Percentiles rank a stretch among this genome's conserved stretches.
Evolutionary conservation across 305 asterid species (phyloP).

Genomic region (Caryopteris hybrid): DNA sequence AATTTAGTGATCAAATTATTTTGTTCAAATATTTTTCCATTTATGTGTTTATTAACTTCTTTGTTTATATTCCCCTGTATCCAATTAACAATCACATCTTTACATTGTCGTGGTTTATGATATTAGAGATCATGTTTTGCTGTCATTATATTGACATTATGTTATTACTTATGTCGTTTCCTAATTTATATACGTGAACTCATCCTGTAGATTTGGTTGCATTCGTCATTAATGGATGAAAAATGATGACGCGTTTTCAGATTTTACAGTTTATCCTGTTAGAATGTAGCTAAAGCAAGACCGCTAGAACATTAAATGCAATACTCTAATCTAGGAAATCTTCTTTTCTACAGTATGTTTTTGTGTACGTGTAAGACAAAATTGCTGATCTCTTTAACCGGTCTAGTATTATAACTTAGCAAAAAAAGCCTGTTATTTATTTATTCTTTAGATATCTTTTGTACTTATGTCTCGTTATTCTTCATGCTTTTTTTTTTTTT

Average conservation of each 20-base stretch:
- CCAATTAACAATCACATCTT: background rate
- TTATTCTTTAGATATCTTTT: no score
- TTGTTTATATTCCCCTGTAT: no score
- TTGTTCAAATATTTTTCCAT: background rate
- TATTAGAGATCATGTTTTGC: background rate
- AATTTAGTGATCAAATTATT: background rate
- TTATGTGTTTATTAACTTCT: background rate
- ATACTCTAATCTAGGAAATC: background rate
- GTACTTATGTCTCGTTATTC: no score
- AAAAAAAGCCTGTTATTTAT: no score
- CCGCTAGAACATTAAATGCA: background rate
- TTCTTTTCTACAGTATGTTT: background rate
- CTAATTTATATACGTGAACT: background rate
- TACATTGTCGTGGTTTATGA: background rate
- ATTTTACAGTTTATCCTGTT: background rate
- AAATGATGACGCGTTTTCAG: background rate
- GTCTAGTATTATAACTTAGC: background rate
- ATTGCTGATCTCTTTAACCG: background rate
- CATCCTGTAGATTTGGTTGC: background rate
- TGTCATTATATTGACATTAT: background rate
- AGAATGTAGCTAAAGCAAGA: background rate
- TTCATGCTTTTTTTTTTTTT: no score
- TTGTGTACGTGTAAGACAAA: background rate
- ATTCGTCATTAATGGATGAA: background rate
- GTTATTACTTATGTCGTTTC: background rate